A percentile compares a stretch with the other conserved stretches of the same genome.
Evolutionary conservation across 306 rosid species (phyloP).

Genomic region (Hylodesmum podocarpum): DNA sequence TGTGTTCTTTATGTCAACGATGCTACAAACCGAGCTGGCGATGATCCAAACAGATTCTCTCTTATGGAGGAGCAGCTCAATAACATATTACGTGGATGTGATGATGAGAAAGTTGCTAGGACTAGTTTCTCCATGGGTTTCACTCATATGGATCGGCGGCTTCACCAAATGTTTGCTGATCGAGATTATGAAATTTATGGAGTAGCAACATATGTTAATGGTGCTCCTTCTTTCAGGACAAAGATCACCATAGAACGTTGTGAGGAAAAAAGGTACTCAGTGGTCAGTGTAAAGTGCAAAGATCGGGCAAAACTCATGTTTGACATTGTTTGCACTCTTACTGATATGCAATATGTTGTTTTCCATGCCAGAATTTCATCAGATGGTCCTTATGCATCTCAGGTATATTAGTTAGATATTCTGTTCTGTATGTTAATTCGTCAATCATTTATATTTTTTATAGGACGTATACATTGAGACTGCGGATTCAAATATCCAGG

Average conservation of each 20-base stretch:
- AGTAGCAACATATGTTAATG: slow-evolving; percentile 42
- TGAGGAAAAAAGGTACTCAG: slow-evolving; percentile 67
- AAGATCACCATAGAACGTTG: slow-evolving; percentile 70
- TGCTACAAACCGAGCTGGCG: slow-evolving; percentile 40
- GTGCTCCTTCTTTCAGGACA: slow-evolving; percentile 55
- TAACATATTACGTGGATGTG: slow-evolving; percentile 63
- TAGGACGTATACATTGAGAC: too few relatives aligned
- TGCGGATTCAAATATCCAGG: background rate
- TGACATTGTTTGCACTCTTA: slow-evolving; percentile 89
- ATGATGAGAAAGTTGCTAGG: slow-evolving; percentile 56
- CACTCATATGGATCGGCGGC: slow-evolving; percentile 75
- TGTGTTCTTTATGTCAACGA: slow-evolving; percentile 71
- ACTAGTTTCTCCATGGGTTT: slow-evolving; percentile 72
- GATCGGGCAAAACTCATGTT: slow-evolving; percentile 94
- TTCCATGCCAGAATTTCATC: slow-evolving; percentile 85
- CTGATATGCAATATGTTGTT: slow-evolving; percentile 94
- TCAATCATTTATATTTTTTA: background rate
- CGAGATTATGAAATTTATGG: slow-evolving; percentile 70
- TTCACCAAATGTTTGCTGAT: slow-evolving; percentile 86
- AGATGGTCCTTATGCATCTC: slow-evolving; percentile 84
- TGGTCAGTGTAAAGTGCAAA: slow-evolving; percentile 67
- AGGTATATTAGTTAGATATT: slow-evolving; percentile 43
- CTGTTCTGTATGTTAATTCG: background rate
- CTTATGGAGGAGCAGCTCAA: slow-evolving; percentile 80
- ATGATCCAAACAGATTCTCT: slow-evolving; percentile 53